Conservation (phyloP, 129 eudicot species). For the Deinandra increscens region DNA sequence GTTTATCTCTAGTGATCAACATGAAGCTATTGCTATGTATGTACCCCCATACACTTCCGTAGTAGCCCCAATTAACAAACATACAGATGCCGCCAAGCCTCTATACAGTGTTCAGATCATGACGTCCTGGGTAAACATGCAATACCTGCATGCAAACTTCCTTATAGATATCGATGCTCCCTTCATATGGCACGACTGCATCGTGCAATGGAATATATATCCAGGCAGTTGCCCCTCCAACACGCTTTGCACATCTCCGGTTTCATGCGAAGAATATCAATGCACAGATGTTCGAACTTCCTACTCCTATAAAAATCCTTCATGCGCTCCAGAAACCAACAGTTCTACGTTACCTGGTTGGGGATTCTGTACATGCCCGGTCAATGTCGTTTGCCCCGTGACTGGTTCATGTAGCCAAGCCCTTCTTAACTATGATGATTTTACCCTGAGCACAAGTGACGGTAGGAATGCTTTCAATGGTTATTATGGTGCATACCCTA, state of each 20-base stretch:
- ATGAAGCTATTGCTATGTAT: neutral
- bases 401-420: constrained; percentile 19
- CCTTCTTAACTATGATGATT: too few species aligned
- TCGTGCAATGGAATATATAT: too few species aligned
- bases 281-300: constrained; percentile 28
- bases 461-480: constrained; percentile 27
- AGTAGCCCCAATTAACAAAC: constrained; percentile 35
- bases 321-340: constrained; percentile 24
- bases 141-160: too few species aligned
- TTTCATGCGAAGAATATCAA: constrained; percentile 26
- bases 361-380: constrained; percentile 30
- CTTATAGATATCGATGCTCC: too few species aligned
- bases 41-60: constrained; percentile 23
- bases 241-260: constrained; percentile 28
- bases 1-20: constrained; percentile 10
- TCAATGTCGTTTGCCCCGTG: constrained; percentile 27
- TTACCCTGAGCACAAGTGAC: constrained; percentile 20
- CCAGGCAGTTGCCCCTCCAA: too few species aligned
- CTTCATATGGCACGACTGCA: too few species aligned
- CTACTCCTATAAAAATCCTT: constrained; percentile 18
- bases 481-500: constrained; percentile 17
- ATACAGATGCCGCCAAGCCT: constrained; percentile 29
- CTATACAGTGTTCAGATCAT: too few species aligned
- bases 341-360: constrained; percentile 25
- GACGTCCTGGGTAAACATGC: too few species aligned